Evolutionary conservation across 2,329 filamentous ascomycete genomes (phyloP).

Genomic region (Fusarium decemcellulare): DNA sequence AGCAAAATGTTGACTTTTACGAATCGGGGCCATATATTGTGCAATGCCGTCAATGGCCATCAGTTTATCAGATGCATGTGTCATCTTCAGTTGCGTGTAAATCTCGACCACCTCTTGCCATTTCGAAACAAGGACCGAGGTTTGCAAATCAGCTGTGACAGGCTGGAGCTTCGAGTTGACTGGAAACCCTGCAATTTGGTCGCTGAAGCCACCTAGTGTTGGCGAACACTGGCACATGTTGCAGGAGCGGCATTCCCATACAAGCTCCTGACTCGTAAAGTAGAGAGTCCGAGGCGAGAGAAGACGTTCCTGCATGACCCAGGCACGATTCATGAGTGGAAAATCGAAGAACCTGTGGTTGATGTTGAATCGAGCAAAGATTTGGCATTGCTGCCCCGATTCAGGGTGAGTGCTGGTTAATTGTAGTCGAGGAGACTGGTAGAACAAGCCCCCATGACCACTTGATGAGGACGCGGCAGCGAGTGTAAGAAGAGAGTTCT

Average conservation of each 20-base stretch:
- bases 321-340: constrained; percentile 9
- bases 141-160: neutral
- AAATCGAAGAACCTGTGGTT: constrained; percentile 10
- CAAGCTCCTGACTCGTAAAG: constrained; percentile 1
- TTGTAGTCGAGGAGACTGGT: neutral
- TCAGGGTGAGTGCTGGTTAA: neutral
- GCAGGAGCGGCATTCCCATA: constrained; percentile 1
- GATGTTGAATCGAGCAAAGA: constrained; percentile 5
- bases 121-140: neutral
- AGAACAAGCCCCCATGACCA: neutral
- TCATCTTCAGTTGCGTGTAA: constrained; percentile 1
- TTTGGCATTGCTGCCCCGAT: neutral
- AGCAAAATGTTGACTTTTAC: neutral
- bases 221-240: constrained; percentile 8
- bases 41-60: constrained; percentile 9
- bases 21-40: constrained; percentile 8
- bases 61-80: neutral
- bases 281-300: constrained; percentile 6
- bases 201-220: neutral
- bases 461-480: constrained; percentile 3
- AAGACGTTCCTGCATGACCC: constrained; percentile 8
- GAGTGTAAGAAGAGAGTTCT: constrained; percentile 1
- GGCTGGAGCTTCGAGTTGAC: constrained; percentile 7
- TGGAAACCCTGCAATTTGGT: neutral
- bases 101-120: constrained; percentile 11